Evolutionary conservation across 495 filamentous ascomycete genomes (phyloP).

Genomic region (Lophium mytilinum): DNA sequence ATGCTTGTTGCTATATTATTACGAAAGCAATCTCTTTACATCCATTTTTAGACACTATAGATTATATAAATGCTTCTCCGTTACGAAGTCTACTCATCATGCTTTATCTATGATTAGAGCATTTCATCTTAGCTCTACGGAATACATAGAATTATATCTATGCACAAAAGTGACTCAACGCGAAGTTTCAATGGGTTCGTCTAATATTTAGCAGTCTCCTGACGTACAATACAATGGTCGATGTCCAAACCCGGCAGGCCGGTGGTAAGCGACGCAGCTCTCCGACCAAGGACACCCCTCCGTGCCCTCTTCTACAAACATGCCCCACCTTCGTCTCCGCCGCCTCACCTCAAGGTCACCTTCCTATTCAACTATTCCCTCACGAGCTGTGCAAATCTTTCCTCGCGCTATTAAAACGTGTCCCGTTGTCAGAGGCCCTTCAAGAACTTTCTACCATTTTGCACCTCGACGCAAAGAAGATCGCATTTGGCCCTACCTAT

Average conservation of each 20-base stretch:
- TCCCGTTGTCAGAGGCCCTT: neutral
- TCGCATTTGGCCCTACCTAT: slow-evolving; percentile 32
- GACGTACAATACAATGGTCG: neutral
- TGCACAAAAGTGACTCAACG: too few species aligned
- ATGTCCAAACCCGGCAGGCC: neutral
- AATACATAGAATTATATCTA: too few species aligned
- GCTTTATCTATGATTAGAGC: too few species aligned
- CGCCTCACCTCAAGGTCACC: neutral
- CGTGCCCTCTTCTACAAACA: neutral
- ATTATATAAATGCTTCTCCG: too few species aligned
- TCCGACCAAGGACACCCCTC: neutral
- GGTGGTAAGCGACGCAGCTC: neutral
- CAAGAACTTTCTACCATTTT: neutral
- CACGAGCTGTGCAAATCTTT: neutral
- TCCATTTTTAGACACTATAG: too few species aligned
- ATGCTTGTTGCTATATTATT: too few species aligned
- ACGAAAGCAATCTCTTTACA: too few species aligned
- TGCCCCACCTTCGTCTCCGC: neutral
- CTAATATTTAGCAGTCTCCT: too few species aligned
- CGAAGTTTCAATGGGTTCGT: too few species aligned
- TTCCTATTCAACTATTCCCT: neutral
- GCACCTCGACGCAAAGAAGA: neutral
- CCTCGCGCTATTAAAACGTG: neutral
- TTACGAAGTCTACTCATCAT: too few species aligned
- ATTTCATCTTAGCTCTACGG: too few species aligned